phyloP scores from a whole-genome alignment of 768 basidiomycete genomes.

The Russula lepida region DNA sequence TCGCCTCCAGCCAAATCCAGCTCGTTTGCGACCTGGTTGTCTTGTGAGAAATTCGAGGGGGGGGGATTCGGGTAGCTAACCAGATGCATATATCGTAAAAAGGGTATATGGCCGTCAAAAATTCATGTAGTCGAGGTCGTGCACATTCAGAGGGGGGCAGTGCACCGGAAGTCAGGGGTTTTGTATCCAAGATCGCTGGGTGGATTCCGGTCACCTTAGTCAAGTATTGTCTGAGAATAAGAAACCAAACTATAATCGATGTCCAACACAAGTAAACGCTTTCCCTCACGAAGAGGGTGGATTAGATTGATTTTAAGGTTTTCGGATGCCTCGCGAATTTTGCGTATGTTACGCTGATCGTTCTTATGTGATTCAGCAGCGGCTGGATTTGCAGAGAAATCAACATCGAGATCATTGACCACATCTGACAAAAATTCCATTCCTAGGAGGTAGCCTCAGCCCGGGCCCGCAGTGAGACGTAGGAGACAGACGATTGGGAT shows the following conservation, averaged over 20 bases:
- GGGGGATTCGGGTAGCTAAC: conserved; percentile 29
- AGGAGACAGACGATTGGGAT: conserved; percentile 46
- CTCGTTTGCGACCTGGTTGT: conserved; percentile 67
- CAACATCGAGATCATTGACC: conserved; percentile 75
- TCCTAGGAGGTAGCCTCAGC: conserved; percentile 32
- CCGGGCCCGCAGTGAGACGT: neutral
- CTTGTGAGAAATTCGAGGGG: neutral
- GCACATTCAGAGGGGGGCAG: conserved; percentile 77
- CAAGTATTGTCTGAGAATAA: neutral
- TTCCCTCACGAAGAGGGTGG: conserved; percentile 64
- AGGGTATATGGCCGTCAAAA: conserved; percentile 70
- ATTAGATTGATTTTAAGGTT: conserved; percentile 65
- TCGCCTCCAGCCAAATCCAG: conserved; percentile 86
- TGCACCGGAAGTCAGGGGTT: conserved; percentile 73
- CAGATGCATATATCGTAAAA: conserved; percentile 88
- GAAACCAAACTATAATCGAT: conserved; percentile 69
- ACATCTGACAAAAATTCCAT: conserved; percentile 60
- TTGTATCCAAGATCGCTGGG: conserved; percentile 75
- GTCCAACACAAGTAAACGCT: conserved; percentile 77
- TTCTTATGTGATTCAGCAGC: conserved; percentile 53
- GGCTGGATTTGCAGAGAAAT: conserved; percentile 58
- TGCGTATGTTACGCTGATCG: conserved; percentile 74
- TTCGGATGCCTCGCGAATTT: conserved; percentile 64
- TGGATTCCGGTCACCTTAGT: neutral
- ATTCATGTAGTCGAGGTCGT: conserved; percentile 75